Evolutionary conservation across 805 yeast genomes (phyloP), one percentile per base, ranked within the genome.

Genomic region (Saturnispora quitensis): DNA sequence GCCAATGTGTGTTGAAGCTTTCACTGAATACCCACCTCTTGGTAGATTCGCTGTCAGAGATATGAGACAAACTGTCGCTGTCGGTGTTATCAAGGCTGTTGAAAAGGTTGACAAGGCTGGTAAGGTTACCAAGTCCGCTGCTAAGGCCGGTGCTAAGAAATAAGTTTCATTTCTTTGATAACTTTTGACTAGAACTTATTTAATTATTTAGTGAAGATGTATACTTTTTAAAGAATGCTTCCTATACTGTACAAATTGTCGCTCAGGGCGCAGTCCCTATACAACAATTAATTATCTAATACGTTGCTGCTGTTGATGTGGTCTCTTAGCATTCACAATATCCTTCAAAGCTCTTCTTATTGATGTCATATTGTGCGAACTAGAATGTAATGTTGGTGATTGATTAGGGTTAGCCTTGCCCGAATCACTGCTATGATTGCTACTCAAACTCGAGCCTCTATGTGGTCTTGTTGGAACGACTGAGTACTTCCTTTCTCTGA

Each of bases 51-150:
- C 91, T 73, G 97, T 89, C 82, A 90, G 97, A 86, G 97, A 89
- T 80, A 89, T 89, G 97, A 87, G 97, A 86, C 97, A 89, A 80
- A 90, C 97, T 68, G 97, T 90, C 69, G 97, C 97, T 73, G 97
- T 90, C 73, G 97, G 97, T 87, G 96, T 90, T 72, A 86, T 91
- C 86, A 91, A 91, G 84, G 75, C 89, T 61, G 96, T 89, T 67
- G 95, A 80, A 70, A 89, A 89, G 86, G 67, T 86, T 63, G 70
- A 81, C 76, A 77, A 76, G 75, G 87, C 89, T 69, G 90, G 89
- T 77, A 87, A 88, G 89, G 93, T 87, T 68, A 87, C 96, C 89
- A 88, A 88, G 89, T 88, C 96, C 74, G 96, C 96, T 74, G 75
- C 74, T 63, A 83, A 83, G 83, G 88, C 88, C 71, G 40, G 20